phyloP scores from a whole-genome alignment of 306 rosid genomes.

The Malus orientalis region DNA sequence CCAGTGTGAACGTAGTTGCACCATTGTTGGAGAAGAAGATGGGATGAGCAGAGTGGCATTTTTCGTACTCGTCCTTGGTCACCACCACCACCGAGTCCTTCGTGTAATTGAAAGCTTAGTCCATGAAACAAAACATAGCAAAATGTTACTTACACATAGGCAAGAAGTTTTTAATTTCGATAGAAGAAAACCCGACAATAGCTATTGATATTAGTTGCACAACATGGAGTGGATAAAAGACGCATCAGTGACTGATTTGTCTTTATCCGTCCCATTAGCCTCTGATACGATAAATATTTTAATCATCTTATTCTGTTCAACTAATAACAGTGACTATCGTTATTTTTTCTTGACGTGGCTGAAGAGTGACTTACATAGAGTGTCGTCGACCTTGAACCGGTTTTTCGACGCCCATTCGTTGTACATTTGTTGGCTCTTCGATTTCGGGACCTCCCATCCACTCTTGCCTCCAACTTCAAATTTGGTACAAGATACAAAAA shows the following conservation, averaged over 20 bases:
- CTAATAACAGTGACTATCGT: no score
- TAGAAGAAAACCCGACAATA: not conserved
- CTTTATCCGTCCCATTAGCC: no score
- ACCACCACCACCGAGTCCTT: conserved; percentile 74
- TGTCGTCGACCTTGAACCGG: conserved; percentile 60
- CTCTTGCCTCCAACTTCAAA: conserved; percentile 49
- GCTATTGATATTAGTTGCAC: not conserved
- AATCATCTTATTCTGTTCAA: no score
- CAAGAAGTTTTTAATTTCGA: not conserved
- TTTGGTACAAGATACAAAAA: conserved; percentile 24
- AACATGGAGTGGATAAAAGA: no score
- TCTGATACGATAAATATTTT: no score
- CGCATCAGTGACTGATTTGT: no score
- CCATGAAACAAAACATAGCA: not conserved
- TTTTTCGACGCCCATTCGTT: conserved; percentile 70
- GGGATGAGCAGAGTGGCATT: conserved; percentile 54
- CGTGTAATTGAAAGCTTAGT: conserved; percentile 48
- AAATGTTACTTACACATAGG: not conserved
- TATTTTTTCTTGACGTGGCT: not conserved
- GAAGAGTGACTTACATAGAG: conserved; percentile 46
- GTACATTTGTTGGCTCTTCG: conserved; percentile 30
- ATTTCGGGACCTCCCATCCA: conserved; percentile 63
- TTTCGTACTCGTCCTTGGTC: conserved; percentile 57
- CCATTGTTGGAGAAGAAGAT: conserved; percentile 62
- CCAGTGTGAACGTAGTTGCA: conserved; percentile 30